Evolutionary conservation across 2,329 filamentous ascomycete genomes (phyloP).

Genomic region (Nannizziopsis arthrosporioides): DNA sequence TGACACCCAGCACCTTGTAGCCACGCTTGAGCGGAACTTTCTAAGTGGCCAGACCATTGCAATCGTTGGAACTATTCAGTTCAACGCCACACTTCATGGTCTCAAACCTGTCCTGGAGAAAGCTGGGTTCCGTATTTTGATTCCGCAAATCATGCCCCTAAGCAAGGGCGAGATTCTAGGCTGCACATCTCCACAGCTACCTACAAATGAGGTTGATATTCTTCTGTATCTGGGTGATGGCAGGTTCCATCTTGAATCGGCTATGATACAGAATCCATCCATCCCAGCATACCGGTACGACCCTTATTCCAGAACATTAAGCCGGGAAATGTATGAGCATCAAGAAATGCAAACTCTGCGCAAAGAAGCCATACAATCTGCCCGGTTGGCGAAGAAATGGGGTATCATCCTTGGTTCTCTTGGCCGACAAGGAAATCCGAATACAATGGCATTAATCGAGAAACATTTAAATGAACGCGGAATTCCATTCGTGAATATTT

Average conservation of each 20-base stretch:
- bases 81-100: constrained; percentile 92
- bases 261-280: constrained; percentile 95
- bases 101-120: constrained; percentile 65
- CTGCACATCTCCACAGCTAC: constrained; percentile 80
- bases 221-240: constrained; percentile 87
- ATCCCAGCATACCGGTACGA: constrained; percentile 93
- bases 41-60: constrained; percentile 73
- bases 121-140: constrained; percentile 71
- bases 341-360: constrained; percentile 78
- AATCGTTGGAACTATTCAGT: constrained; percentile 93
- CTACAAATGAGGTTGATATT: constrained; percentile 52
- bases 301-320: constrained; percentile 84
- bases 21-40: constrained; percentile 82
- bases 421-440: constrained; percentile 86
- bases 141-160: constrained; percentile 84
- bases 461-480: constrained; percentile 56
- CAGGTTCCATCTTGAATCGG: constrained; percentile 89
- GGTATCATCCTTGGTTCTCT: constrained; percentile 87
- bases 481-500: constrained; percentile 70
- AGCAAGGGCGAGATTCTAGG: constrained; percentile 93
- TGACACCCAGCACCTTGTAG: constrained; percentile 74
- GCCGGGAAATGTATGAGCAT: constrained; percentile 83
- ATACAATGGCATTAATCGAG: constrained; percentile 83
- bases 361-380: constrained; percentile 61
- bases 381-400: constrained; percentile 73